Evolutionary conservation across 768 basidiomycete species (phyloP).

Genomic region (Amanita phalloides): DNA sequence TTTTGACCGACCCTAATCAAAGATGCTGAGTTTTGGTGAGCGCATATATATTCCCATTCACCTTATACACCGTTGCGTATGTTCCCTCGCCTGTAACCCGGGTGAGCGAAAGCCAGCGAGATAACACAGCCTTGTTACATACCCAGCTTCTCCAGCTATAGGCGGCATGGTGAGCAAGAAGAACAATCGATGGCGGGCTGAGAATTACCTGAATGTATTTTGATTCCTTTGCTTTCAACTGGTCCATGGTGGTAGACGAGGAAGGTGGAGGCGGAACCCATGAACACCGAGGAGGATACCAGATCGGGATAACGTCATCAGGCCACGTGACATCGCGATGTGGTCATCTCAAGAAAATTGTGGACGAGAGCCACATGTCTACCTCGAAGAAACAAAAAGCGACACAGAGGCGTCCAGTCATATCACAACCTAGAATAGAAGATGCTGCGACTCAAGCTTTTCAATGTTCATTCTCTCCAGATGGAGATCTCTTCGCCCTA

Average conservation of each 20-base stretch:
- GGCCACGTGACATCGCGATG: background rate
- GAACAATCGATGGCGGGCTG: background rate
- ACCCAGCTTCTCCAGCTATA: constrained; percentile 85
- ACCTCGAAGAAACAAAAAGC: constrained; percentile 41
- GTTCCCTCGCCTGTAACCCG: constrained; percentile 78
- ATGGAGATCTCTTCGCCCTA: constrained; percentile 45
- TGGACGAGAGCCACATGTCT: constrained; percentile 18
- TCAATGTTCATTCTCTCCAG: constrained; percentile 50
- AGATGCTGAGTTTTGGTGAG: background rate
- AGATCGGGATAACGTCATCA: constrained; percentile 1
- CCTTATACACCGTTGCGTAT: constrained; percentile 97
- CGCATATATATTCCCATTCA: constrained; percentile 15
- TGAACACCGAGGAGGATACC: background rate
- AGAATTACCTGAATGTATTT: constrained; percentile 44
- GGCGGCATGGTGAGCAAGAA: constrained; percentile 5
- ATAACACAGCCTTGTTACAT: constrained; percentile 4
- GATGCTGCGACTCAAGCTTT: constrained; percentile 30
- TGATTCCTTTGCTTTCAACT: constrained; percentile 4
- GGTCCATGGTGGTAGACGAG: constrained; percentile 6
- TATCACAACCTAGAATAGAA: constrained; percentile 45
- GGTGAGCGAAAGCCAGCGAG: constrained; percentile 1
- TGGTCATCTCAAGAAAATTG: background rate
- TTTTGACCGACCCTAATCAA: constrained; percentile 73
- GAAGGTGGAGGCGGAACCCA: background rate
- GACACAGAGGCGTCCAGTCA: constrained; percentile 39